Evolutionary conservation across 1,284 basidiomycete genomes (phyloP).

Genomic region (Puccinia triticina): DNA sequence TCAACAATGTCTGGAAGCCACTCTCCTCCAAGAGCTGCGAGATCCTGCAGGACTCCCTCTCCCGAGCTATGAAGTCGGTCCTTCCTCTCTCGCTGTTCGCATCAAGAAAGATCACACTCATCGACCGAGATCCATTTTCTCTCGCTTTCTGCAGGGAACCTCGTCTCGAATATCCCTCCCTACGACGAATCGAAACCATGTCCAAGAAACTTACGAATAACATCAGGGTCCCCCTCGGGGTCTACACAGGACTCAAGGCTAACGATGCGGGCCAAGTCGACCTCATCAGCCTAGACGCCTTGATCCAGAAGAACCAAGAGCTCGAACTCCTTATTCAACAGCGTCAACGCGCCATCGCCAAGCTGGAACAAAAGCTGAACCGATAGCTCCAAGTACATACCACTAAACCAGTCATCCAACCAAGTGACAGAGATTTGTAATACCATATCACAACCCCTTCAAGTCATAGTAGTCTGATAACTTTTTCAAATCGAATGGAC

Average conservation of each 20-base stretch:
- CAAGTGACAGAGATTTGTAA: too few species aligned
- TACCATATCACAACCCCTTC: too few species aligned
- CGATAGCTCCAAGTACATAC: not conserved
- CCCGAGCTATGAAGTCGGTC: constrained; percentile 22
- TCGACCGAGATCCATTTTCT: not conserved
- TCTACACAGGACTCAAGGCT: constrained; percentile 34
- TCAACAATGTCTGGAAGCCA: constrained; percentile 46
- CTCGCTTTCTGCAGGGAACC: not conserved
- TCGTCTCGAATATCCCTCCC: constrained; percentile 12
- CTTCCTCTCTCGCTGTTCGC: too few species aligned
- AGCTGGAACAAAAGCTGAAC: not conserved
- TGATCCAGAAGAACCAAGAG: constrained; percentile 30
- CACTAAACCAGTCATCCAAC: not conserved
- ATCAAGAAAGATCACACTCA: not conserved
- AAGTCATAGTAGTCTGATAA: too few species aligned
- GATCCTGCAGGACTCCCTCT: constrained; percentile 18
- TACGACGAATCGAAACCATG: constrained; percentile 23
- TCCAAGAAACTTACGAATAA: not conserved
- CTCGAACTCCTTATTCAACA: constrained; percentile 21
- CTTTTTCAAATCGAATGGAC: too few species aligned
- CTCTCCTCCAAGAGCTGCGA: constrained; percentile 41
- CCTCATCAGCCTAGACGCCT: not conserved
- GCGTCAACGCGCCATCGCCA: constrained; percentile 9
- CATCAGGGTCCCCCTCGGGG: constrained; percentile 44
- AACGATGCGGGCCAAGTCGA: constrained; percentile 3